Evolutionary conservation across 805 yeast genomes (phyloP), one percentile per base, ranked within the genome.

Genomic region (Kurtzmaniella cleridarum): DNA sequence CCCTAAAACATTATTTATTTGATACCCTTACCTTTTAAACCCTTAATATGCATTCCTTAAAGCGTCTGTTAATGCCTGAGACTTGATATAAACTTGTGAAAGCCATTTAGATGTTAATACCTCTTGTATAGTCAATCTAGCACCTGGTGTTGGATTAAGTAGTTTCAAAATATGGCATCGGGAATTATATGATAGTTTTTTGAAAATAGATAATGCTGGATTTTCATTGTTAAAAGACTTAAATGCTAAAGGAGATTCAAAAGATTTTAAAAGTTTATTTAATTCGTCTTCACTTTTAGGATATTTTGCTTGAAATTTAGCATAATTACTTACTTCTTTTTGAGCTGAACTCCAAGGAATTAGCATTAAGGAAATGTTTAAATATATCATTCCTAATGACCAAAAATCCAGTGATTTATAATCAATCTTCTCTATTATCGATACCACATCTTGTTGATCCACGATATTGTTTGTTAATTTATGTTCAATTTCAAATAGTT

Each of bases 331-430:
- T 8, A 41, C 39, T 35, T 54, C 59, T 4, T 48, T 36, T 2
- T 38, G n/a, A 13, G 80, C 70, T 29, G 46, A 55, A 0, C 47
- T 44, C 82, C 82, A 76, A 2, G 81, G 80, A 32, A 62, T 64
- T 8, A 64, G 53, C 59, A 75, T 59, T 8, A 69, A 54, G 31
- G 47, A 60, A 16, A 76, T 49, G 35, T 71, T 69, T 45, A 73
- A 69, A 47, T 75, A 76, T 5, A 72, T 47, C 7, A 76, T 62
- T 0, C 77, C 80, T 31, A 76, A 47, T 2, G 78, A 60, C 82
- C 82, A 76, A 35, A 64, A 58, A 53, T 76, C 82, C 15, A 65
- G 48, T 3, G 64, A 52, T 38, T 63, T 64, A 40, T 66, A 64
- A 35, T 62, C 43, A 9, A 55, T 34, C 10, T 14, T 20, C 6